Evolutionary conservation across 805 yeast genomes (phyloP).

Genomic region (Metschnikowia lachancei): DNA sequence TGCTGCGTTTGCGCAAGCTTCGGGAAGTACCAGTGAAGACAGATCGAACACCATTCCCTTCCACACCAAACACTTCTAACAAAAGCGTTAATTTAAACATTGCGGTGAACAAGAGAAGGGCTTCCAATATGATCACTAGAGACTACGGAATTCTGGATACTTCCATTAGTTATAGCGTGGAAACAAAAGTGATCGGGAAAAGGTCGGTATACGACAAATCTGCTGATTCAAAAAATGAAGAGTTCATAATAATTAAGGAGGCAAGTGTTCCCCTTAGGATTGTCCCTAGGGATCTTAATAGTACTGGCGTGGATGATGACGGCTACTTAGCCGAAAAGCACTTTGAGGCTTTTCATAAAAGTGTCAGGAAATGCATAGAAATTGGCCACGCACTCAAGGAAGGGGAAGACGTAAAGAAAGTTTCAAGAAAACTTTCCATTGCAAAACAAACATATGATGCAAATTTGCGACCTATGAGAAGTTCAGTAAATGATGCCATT

Average conservation of each 20-base stretch:
- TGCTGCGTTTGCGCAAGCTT: slow-evolving; percentile 20
- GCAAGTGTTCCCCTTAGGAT: slow-evolving; percentile 24
- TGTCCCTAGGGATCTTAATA: slow-evolving; percentile 19
- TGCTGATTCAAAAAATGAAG: slow-evolving; percentile 15
- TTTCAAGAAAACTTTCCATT: slow-evolving; percentile 14
- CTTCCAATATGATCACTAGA: slow-evolving; percentile 18
- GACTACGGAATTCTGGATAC: slow-evolving; percentile 30
- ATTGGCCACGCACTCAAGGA: slow-evolving; percentile 9
- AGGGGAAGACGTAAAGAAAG: slow-evolving; percentile 3
- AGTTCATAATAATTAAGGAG: slow-evolving; percentile 27
- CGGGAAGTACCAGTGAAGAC: slow-evolving; percentile 13
- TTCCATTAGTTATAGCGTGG: slow-evolving; percentile 29
- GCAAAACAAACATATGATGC: slow-evolving; percentile 19
- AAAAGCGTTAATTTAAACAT: neutral
- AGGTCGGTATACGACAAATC: slow-evolving; percentile 21
- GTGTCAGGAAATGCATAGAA: slow-evolving; percentile 12
- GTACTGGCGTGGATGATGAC: slow-evolving; percentile 1
- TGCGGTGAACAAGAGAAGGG: slow-evolving; percentile 3
- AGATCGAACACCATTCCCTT: slow-evolving; percentile 4
- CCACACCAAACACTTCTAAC: neutral
- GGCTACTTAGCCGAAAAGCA: slow-evolving; percentile 16
- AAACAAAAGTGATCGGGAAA: slow-evolving; percentile 28
- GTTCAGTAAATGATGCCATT: neutral
- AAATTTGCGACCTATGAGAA: neutral
- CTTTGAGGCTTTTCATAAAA: slow-evolving; percentile 19